Evolutionary conservation across 2,329 filamentous ascomycete species (phyloP), one percentile per base, ranked within the genome.

Genomic region (Coniochaeta prunicola): DNA sequence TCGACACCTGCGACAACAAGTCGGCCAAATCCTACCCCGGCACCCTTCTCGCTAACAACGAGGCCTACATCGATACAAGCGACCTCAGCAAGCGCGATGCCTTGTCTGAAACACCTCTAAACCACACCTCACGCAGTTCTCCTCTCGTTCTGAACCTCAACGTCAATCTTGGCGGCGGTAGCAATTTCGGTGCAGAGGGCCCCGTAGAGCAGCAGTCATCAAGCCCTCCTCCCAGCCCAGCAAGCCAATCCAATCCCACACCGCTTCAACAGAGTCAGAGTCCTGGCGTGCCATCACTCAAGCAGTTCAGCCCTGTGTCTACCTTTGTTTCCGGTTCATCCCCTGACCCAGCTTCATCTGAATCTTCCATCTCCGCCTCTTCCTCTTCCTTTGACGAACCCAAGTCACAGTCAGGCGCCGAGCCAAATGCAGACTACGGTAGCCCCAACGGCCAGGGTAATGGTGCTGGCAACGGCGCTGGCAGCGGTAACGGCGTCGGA

Each of bases 141-240:
- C 50, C 57, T 12, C 17, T 58, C 8, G 33, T 54, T 17, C 45
- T 58, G 13, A 58, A 58, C 36, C 33, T 58, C 34, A 58, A 58
- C 15, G 21, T 58, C 3, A 58, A 58, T n/a, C 28, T 58, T 15
- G 57, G 48, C 15, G 26, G 26, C 17, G 38, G 42, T 40, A 40
- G 7, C 34, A 45, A 31, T 40, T 28, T 21, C 21, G 26, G 12
- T 17, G 24, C 24, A 21, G 38, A 34, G 31, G 56, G 45, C n/a
- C 19, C 30, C 6, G 30, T 2, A 8, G 4, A 4, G 4, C 53
- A 55, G 33, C 53, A 55, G n/a, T 34, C 53, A 26, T 55, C 53
- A n/a, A n/a, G n/a, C n/a, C n/a, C n/a, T n/a, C n/a, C n/a, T 12
- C 40, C 40, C 21, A 45, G 19, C 21, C 40, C 40, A 15, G 24